Evolutionary conservation across 106 monocot species (phyloP).

Genomic region (Dendrobium huoshanense): DNA sequence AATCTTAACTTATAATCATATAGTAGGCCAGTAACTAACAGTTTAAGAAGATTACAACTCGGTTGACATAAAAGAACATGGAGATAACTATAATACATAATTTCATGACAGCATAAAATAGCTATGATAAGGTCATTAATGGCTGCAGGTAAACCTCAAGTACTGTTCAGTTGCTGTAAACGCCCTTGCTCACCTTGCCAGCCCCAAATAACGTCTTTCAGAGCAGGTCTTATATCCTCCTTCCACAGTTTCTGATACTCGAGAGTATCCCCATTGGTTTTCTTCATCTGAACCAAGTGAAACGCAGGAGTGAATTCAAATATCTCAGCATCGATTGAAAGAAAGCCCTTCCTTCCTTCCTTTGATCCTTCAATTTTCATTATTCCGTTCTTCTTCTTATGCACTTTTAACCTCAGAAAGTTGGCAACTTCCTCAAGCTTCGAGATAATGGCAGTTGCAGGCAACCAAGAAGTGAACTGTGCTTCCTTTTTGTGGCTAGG

Average conservation of each 20-base stretch:
- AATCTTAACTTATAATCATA: no score
- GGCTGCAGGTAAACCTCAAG: background rate
- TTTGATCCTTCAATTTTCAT: constrained; percentile 54
- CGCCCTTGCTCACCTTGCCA: constrained; percentile 46
- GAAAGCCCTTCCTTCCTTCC: constrained; percentile 41
- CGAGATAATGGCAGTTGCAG: constrained; percentile 38
- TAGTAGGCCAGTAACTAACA: no score
- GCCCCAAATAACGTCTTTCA: constrained; percentile 68
- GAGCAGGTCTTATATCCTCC: constrained; percentile 45
- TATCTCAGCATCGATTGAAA: constrained; percentile 56
- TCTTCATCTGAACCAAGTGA: constrained; percentile 59
- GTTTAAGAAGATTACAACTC: no score
- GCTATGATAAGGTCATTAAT: background rate
- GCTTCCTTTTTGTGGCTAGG: constrained; percentile 27
- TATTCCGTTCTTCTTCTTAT: constrained; percentile 44
- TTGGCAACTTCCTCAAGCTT: constrained; percentile 52
- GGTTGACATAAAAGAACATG: no score
- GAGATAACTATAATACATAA: no score
- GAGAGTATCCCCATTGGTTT: constrained; percentile 47
- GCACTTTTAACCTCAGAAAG: constrained; percentile 35
- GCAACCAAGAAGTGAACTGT: constrained; percentile 33
- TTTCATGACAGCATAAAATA: no score
- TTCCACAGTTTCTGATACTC: constrained; percentile 52
- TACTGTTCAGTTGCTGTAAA: constrained; percentile 15
- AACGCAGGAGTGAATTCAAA: constrained; percentile 50